Evolutionary conservation across 306 rosid species (phyloP), one percentile per base, ranked within the genome.

Genomic region (Quercus gilva): DNA sequence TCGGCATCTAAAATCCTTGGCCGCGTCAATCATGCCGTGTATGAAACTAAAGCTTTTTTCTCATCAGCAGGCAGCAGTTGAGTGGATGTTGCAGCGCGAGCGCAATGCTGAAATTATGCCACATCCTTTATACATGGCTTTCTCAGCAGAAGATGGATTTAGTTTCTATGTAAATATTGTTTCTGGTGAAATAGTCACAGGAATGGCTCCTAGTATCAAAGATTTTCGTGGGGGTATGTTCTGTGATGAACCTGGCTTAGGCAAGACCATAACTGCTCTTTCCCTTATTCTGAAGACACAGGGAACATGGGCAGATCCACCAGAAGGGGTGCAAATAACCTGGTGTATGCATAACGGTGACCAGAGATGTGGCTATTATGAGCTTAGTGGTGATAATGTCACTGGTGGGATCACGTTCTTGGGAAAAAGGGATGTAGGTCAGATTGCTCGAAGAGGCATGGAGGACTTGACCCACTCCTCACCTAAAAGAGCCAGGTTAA

Each of bases 51-150:
- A 85, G 76, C 84, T 95, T 69, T 95, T 90, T 87, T 97, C 98
- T 61, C 99, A 95, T 88, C 99, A 95, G 87, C 91, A 83, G 82
- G 83, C 86, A 75, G 99, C 99, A 13, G 93, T 95, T 35, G 92
- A 88, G 83, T 95, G 99, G 99, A 95, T 95, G 99, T 86, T 95
- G 87, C 96, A 85, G 18, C 97, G 99, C 4, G 99, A 95, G 90
- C 88, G 87, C 78, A 84, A 88, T 78, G 87, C 88, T 76, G 88
- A 85, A 77, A 76, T 78, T 65, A 68, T 89, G 78, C 91, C 88
- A 23, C 97, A 95, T 86, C 99, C 98, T 57, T 88, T 95, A 76
- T 92, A 78, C 86, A 63, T 63, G 49, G 51, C 85, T 80, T 88
- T 93, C 83, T 81, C 92, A 63, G 90, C 99, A 55, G 90, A 90